Conservation (phyloP, 2,329 filamentous ascomycete species). For the Fusarium sp. region DNA sequence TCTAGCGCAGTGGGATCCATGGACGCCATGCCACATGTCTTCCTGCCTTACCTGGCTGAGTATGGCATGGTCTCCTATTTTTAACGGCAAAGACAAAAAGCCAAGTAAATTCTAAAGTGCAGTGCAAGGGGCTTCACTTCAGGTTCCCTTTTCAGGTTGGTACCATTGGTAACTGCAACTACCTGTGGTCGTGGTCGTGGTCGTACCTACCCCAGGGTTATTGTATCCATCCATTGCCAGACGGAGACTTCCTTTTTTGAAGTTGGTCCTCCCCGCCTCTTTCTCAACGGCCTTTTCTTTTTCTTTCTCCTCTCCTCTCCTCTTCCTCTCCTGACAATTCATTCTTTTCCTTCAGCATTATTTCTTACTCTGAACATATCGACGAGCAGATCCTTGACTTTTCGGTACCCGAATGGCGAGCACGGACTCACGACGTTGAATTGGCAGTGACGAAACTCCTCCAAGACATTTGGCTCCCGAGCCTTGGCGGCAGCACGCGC, state of each 20-base stretch:
- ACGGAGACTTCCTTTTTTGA: slow-evolving; percentile 37
- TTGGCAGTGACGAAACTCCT: slow-evolving; percentile 8
- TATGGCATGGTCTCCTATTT: slow-evolving; percentile 25
- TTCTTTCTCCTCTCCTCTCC: not conserved
- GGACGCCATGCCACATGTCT: slow-evolving; percentile 31
- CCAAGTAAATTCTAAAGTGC: not conserved
- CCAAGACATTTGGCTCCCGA: slow-evolving; percentile 39
- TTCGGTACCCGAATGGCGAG: slow-evolving; percentile 7
- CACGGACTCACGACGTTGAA: slow-evolving; percentile 24
- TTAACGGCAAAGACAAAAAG: slow-evolving; percentile 13
- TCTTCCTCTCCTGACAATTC: not conserved
- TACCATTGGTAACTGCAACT: not conserved
- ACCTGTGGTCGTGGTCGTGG: not conserved
- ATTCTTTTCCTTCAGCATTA: not conserved
- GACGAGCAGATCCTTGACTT: not conserved
- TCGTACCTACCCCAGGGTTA: slow-evolving; percentile 22
- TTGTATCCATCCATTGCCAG: slow-evolving; percentile 20
- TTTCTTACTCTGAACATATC: not conserved
- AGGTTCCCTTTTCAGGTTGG: not conserved
- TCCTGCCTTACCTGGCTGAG: slow-evolving; percentile 33
- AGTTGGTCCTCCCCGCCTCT: slow-evolving; percentile 32
- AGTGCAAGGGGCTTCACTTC: slow-evolving; percentile 15
- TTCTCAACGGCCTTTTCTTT: not conserved
- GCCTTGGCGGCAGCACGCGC: slow-evolving; percentile 42
- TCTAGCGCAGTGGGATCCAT: slow-evolving; percentile 11